Evolutionary conservation across 1,139 yeast genomes (phyloP), one percentile per base, ranked within the genome.

Genomic region (Pichia cactophila): DNA sequence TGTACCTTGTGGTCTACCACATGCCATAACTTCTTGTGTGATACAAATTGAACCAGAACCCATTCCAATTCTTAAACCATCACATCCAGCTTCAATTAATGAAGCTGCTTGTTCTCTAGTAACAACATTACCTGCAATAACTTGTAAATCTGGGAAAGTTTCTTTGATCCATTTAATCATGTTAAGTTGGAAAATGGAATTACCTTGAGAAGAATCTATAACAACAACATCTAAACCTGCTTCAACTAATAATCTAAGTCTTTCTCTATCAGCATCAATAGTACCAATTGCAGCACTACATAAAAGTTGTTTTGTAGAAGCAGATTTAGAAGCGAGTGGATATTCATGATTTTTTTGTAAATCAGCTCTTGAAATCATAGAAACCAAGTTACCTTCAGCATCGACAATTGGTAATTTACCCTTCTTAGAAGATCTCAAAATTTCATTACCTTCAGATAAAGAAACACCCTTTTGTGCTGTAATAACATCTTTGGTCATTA

Each of bases 1-100:
- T 56, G 96, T 87, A 73, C 97, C 99, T 77, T 94, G 98, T 54
- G 99, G 98, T 79, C 98, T 90, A 73, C 99, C 99, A 74, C 96
- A 95, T 47, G 99, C 98, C 99, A 92, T 92, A 54, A 92, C 98
- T 74, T 92, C 99, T 75, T 94, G 98, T 51, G 98, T 92, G 67
- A 92, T 94, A 79, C 97, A 92, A 66, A 92, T 92, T 53, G 97
- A 88, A 65, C 98, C 98, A 42, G 97, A 88, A 64, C 99, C 99
- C 99, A 92, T 92, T 74, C 98, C 99, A 60, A 92, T 90, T 79
- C 97, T 89, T 65, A 92, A 79, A 68, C 90, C 98, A 71, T 92
- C 99, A 51, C 95, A 96, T 72, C 98, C 98, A 51, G 95, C 97
- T 62, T 80, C 86, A 62, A 92, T 94, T 67, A 92, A 80, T 63